Evolutionary conservation across 345 rosid species (phyloP).

Genomic region (Camelina laxa): DNA sequence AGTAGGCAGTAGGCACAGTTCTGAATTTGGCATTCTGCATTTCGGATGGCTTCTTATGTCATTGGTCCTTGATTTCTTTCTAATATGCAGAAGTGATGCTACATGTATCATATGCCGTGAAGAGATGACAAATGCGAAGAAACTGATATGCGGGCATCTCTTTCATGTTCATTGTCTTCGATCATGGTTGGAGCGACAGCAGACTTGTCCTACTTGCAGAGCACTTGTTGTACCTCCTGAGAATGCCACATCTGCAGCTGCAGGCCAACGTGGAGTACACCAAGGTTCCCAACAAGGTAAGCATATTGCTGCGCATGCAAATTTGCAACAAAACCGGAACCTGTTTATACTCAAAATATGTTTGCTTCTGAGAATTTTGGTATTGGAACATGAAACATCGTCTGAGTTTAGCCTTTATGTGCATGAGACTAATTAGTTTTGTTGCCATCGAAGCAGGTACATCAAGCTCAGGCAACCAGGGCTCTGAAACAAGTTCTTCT

Average conservation of each 20-base stretch:
- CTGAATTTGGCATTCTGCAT: not conserved
- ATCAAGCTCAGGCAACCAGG: constrained; percentile 51
- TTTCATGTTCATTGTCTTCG: constrained; percentile 98
- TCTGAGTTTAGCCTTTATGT: constrained; percentile 11
- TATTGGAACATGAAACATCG: not conserved
- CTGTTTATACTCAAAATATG: not conserved
- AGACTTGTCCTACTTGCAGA: constrained; percentile 97
- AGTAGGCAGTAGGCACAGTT: constrained; percentile 1
- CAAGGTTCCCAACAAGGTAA: constrained; percentile 64
- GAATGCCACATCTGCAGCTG: constrained; percentile 57
- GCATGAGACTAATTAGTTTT: constrained; percentile 6
- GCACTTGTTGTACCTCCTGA: constrained; percentile 94
- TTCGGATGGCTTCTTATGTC: constrained; percentile 8
- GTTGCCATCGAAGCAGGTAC: constrained; percentile 52
- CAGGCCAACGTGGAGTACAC: constrained; percentile 64
- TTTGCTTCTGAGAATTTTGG: constrained; percentile 8
- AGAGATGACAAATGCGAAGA: constrained; percentile 97
- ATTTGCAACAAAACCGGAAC: not conserved
- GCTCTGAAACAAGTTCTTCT: constrained; percentile 47
- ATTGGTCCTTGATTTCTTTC: constrained; percentile 29
- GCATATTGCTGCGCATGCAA: constrained; percentile 29
- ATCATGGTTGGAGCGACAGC: constrained; percentile 97
- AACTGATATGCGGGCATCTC: constrained; percentile 92
- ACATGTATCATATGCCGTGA: constrained; percentile 98
- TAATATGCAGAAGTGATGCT: constrained; percentile 76